Conservation (phyloP, 495 filamentous ascomycete genomes). For the Corynascus novoguineensis region DNA sequence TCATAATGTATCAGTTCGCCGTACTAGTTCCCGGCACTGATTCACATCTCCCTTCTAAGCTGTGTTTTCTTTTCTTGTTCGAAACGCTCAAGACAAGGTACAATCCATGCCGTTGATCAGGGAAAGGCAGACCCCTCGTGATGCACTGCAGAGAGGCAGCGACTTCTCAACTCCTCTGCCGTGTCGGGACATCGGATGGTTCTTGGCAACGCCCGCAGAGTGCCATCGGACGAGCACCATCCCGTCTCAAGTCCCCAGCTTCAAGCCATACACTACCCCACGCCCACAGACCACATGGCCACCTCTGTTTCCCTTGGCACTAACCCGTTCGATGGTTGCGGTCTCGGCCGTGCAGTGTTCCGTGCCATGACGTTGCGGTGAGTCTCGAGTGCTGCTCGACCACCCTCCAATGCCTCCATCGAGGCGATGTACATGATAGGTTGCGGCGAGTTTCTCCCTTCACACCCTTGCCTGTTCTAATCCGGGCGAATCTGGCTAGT, state of each 20-base stretch:
- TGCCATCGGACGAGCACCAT: conserved; percentile 11
- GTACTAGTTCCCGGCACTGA: neutral
- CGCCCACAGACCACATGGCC: neutral
- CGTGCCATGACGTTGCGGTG: conserved; percentile 32
- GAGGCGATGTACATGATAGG: conserved; percentile 6
- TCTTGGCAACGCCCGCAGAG: conserved; percentile 3
- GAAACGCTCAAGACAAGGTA: conserved; percentile 33
- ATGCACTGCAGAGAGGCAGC: neutral
- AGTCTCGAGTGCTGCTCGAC: conserved; percentile 18
- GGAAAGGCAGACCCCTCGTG: conserved; percentile 16
- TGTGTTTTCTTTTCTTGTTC: conserved; percentile 13
- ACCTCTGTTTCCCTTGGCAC: conserved; percentile 22
- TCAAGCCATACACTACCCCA: conserved; percentile 3
- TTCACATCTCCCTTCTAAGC: neutral
- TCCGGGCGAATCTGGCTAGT: neutral
- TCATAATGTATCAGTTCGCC: neutral
- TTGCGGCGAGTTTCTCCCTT: conserved; percentile 5
- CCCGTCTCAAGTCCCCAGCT: conserved; percentile 13
- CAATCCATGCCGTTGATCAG: conserved; percentile 39
- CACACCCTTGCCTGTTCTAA: neutral
- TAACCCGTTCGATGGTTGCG: conserved; percentile 20
- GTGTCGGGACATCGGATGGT: conserved; percentile 15
- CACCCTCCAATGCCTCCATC: conserved; percentile 3
- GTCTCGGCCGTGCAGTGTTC: conserved; percentile 34
- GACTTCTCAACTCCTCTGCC: neutral